A percentile compares a stretch with the other conserved stretches of the same genome.
These are phyloP conservation scores for Candida pseudofarinosa DNA, from an alignment of 805 yeast species.

Conservation along the genomic window DNA sequence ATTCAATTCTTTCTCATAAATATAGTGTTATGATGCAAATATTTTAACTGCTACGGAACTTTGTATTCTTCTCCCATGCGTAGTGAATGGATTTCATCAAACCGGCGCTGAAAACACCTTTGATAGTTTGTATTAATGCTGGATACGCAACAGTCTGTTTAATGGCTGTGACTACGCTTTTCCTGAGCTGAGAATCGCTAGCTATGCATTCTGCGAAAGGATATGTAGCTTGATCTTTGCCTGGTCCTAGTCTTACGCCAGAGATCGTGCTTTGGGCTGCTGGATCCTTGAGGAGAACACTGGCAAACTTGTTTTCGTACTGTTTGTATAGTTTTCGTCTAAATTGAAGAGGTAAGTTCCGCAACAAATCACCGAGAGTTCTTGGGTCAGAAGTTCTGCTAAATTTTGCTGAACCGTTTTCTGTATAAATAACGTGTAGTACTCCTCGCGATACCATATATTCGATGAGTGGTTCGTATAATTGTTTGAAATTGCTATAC, in stretches of 20 bases:
- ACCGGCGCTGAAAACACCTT: slow-evolving; percentile 90
- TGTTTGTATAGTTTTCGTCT: slow-evolving; percentile 34
- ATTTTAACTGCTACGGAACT: slow-evolving; percentile 12
- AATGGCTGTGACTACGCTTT: slow-evolving; percentile 16
- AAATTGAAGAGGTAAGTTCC: slow-evolving; percentile 48
- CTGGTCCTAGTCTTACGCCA: slow-evolving; percentile 24
- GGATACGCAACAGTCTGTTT: slow-evolving; percentile 55
- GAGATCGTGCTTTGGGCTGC: slow-evolving; percentile 2
- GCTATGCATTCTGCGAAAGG: slow-evolving; percentile 28
- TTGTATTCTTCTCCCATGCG: slow-evolving; percentile 63
- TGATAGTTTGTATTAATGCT: slow-evolving; percentile 71
- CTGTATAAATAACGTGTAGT: slow-evolving; percentile 12
- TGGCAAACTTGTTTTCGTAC: slow-evolving; percentile 25
- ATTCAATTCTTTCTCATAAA: no score
- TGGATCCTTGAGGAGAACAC: slow-evolving; percentile 7
- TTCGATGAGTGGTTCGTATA: slow-evolving; percentile 62
- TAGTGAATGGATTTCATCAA: slow-evolving; percentile 62
- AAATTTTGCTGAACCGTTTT: slow-evolving; percentile 8
- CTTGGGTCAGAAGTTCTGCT: slow-evolving; percentile 10
- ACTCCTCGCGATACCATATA: slow-evolving; percentile 18
- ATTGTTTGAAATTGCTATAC: slow-evolving; percentile 56
- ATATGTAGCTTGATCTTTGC: not conserved
- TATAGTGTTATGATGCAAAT: slow-evolving; percentile 1
- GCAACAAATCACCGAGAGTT: slow-evolving; percentile 24
- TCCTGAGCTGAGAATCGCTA: slow-evolving; percentile 28